These are phyloP conservation scores for Alternaria tenuissima DNA, from an alignment of 2,329 filamentous ascomycete genomes.

Conservation along the genomic window DNA sequence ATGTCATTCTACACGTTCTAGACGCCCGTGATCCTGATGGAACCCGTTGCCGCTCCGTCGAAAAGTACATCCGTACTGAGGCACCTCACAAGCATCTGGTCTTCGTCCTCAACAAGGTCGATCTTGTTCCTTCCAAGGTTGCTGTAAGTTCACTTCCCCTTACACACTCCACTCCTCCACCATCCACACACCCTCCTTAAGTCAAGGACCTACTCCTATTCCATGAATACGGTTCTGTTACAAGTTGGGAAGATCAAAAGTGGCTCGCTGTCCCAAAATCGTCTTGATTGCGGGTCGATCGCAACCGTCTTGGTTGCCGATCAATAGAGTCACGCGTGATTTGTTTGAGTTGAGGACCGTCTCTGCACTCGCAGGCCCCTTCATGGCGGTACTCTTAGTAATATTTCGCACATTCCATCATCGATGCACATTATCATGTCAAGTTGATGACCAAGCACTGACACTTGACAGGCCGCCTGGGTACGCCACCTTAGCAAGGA, in stretches of 20 bases:
- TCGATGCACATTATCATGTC: conserved; percentile 27
- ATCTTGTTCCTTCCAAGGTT: conserved; percentile 89
- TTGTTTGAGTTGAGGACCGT: conserved; percentile 97
- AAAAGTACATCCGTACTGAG: conserved; percentile 93
- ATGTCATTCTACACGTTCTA: conserved; percentile 79
- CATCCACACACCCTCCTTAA: conserved; percentile 73
- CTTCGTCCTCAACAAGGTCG: conserved; percentile 89
- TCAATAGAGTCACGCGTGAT: conserved; percentile 80
- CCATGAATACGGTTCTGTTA: conserved; percentile 93
- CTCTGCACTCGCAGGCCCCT: conserved; percentile 63
- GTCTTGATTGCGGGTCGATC: conserved; percentile 73
- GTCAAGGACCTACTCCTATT: conserved; percentile 79
- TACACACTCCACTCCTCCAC: conserved; percentile 26
- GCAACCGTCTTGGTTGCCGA: conserved; percentile 86
- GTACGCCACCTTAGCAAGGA: conserved; percentile 88
- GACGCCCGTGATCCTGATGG: conserved; percentile 59
- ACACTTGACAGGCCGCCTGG: conserved; percentile 79
- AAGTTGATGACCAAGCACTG: conserved; percentile 29
- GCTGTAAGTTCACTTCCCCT: conserved; percentile 75
- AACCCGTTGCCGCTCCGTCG: conserved; percentile 86
- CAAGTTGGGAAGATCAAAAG: conserved; percentile 95
- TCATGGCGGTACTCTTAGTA: conserved; percentile 96
- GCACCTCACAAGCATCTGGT: conserved; percentile 96
- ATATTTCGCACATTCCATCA: conserved; percentile 83
- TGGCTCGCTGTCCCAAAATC: conserved; percentile 70